These are phyloP conservation scores for Tetrahymena malaccensis DNA, from an alignment of 73 alveolate genomes.

Conservation along the genomic window DNA sequence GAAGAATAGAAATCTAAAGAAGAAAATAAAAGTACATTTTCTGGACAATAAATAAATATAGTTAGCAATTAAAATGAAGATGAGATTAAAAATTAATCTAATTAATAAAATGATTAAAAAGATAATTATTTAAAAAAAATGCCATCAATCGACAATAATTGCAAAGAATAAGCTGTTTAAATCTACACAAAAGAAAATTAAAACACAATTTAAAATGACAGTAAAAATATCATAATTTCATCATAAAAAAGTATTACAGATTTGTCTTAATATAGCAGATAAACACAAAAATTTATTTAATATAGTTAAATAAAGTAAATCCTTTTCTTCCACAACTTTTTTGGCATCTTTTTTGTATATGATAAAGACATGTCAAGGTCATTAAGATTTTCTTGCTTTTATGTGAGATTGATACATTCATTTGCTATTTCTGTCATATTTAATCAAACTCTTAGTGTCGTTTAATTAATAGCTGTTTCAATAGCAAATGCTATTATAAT, in stretches of 20 bases:
- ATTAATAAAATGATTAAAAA: background rate
- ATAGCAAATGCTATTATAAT: background rate
- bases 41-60: background rate
- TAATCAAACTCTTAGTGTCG: background rate
- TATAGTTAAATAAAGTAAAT: background rate
- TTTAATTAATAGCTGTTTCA: background rate
- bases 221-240: background rate
- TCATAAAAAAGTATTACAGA: background rate
- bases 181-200: background rate
- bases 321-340: background rate
- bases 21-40: background rate
- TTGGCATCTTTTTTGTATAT: background rate
- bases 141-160: background rate
- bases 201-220: background rate
- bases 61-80: background rate
- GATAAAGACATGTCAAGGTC: background rate
- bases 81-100: too few relatives aligned
- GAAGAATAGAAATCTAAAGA: background rate
- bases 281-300: background rate
- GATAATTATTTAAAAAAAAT: too few relatives aligned
- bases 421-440: background rate
- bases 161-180: background rate
- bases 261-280: background rate
- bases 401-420: background rate
- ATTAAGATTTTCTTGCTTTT: background rate